A percentile compares a stretch with the other conserved stretches of the same genome.
Conservation (phyloP, 345 rosid species). For the Rhodamnia rubescens region DNA sequence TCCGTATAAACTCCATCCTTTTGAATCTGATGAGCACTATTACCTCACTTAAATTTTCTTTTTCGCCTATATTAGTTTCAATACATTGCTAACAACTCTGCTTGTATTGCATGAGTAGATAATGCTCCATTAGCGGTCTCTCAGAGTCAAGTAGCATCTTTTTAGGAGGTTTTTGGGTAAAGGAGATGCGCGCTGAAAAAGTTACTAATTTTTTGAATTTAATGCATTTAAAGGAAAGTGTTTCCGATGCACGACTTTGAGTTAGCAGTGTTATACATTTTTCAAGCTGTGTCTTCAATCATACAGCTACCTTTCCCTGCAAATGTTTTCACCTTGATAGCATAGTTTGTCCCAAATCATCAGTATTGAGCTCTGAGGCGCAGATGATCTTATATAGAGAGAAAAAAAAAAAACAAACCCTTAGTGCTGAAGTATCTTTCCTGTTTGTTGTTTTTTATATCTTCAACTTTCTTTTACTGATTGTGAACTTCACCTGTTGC, state of each 20-base stretch:
- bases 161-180: background rate
- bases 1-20: slow-evolving; percentile 1
- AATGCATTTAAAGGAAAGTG: background rate
- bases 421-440: background rate
- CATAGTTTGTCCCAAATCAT: background rate
- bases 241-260: background rate
- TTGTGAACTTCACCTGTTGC: slow-evolving; percentile 7
- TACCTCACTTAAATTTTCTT: background rate
- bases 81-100: background rate
- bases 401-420: background rate
- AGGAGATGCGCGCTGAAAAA: background rate
- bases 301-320: background rate
- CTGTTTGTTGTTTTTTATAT: too few relatives aligned
- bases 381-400: background rate
- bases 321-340: background rate
- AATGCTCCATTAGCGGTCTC: background rate
- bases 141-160: background rate
- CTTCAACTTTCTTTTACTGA: background rate
- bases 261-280: background rate
- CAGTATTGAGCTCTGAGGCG: background rate
- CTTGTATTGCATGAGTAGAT: background rate
- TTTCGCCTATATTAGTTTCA: background rate
- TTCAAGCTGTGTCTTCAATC: background rate
- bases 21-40: background rate
- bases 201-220: background rate